Evolutionary conservation across 768 basidiomycete genomes (phyloP).

Genomic region (Leucocoprinus leucothites): DNA sequence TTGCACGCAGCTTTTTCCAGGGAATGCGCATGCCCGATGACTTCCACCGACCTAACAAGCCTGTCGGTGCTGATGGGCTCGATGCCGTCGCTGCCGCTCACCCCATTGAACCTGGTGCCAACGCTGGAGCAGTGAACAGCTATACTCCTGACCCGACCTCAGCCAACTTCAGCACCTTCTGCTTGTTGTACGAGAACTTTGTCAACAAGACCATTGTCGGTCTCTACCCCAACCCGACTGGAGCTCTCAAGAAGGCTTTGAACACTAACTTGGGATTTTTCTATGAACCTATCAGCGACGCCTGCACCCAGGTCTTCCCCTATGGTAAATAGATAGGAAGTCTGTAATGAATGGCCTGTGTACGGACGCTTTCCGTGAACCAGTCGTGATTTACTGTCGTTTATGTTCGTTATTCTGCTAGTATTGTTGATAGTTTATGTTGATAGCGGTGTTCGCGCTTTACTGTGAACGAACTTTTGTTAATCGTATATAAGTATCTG

Average conservation of each 20-base stretch:
- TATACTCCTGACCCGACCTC: constrained; percentile 13
- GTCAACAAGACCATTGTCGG: constrained; percentile 14
- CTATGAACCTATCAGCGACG: neutral
- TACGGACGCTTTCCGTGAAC: neutral
- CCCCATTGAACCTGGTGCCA: constrained; percentile 15
- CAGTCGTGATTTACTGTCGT: neutral
- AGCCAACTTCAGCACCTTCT: constrained; percentile 12
- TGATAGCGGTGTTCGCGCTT: too few relatives aligned
- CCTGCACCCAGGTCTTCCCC: constrained; percentile 14
- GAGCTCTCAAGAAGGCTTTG: constrained; percentile 13
- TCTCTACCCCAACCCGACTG: constrained; percentile 19
- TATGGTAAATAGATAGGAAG: constrained; percentile 9
- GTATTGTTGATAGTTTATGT: too few relatives aligned
- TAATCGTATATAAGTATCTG: too few relatives aligned
- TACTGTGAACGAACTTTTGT: too few relatives aligned
- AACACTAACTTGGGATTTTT: constrained; percentile 14
- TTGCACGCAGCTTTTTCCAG: constrained; percentile 19
- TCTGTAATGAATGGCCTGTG: neutral
- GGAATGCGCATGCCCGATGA: constrained; percentile 16
- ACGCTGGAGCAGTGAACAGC: constrained; percentile 12
- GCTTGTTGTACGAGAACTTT: constrained; percentile 17
- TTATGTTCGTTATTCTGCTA: too few relatives aligned
- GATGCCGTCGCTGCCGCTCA: constrained; percentile 3
- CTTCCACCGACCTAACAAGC: constrained; percentile 14
- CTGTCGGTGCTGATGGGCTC: constrained; percentile 4